These are phyloP conservation scores for Pinus tabuliformis DNA, from an alignment of 75 land plant species.

Conservation along the genomic window DNA sequence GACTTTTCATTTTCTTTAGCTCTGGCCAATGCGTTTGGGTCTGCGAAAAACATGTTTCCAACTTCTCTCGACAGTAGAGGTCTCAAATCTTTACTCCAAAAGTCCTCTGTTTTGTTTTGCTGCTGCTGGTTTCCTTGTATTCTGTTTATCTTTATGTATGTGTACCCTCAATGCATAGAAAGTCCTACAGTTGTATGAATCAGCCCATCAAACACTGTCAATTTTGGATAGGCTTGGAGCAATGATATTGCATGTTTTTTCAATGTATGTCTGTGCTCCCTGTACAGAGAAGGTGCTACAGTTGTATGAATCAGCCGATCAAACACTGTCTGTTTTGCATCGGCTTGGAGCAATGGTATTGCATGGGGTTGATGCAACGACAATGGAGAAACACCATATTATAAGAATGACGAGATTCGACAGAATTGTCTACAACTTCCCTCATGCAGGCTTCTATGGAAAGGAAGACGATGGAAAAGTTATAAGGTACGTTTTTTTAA, in stretches of 20 bases:
- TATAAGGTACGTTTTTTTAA: not conserved
- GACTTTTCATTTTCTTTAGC: constrained; percentile 40
- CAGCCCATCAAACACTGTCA: too few species aligned
- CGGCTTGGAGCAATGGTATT: constrained; percentile 17
- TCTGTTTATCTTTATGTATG: not conserved
- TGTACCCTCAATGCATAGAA: not conserved
- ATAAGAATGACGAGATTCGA: constrained; percentile 27
- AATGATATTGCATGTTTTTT: too few species aligned
- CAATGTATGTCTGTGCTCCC: too few species aligned
- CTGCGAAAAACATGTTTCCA: constrained; percentile 28
- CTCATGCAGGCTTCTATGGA: constrained; percentile 53
- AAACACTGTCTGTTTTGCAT: constrained; percentile 2
- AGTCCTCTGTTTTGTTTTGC: constrained; percentile 33
- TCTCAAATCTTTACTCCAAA: constrained; percentile 4
- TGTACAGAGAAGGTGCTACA: too few species aligned
- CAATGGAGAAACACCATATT: constrained; percentile 17
- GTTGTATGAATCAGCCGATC: too few species aligned
- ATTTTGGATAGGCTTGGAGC: not conserved
- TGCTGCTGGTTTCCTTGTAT: not conserved
- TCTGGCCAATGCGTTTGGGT: constrained; percentile 27
- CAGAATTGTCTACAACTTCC: constrained; percentile 56
- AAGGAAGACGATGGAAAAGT: constrained; percentile 9
- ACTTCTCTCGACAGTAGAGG: constrained; percentile 26
- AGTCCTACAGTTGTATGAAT: not conserved
- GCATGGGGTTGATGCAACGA: constrained; percentile 57